Conservation (phyloP, 2,329 filamentous ascomycete species). For the Diaporthe aspalathi region DNA sequence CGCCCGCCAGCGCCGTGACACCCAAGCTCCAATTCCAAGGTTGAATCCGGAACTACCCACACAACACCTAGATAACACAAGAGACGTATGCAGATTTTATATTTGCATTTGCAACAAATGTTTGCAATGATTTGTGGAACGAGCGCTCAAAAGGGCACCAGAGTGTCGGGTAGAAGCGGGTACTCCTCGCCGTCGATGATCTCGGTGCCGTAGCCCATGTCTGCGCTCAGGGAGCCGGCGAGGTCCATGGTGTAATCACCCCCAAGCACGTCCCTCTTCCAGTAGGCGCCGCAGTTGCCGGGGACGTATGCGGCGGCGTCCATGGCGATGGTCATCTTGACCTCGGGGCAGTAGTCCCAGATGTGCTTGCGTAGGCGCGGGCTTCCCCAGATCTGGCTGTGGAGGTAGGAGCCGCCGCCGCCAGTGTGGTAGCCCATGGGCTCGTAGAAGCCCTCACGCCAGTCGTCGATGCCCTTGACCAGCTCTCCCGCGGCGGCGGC, state of each 20-base stretch:
- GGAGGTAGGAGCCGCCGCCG: constrained; percentile 55
- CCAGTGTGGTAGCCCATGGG: constrained; percentile 67
- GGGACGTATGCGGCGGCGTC: constrained; percentile 63
- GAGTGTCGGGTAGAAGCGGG: constrained; percentile 51
- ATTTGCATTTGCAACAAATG: background rate
- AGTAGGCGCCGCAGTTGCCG: constrained; percentile 57
- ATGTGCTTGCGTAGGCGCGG: constrained; percentile 57
- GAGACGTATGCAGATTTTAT: background rate
- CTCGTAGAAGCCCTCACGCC: constrained; percentile 52
- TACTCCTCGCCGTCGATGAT: constrained; percentile 55
- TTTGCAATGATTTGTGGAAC: no score
- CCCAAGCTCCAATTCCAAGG: background rate
- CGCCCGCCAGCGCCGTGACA: constrained; percentile 24
- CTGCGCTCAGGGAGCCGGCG: constrained; percentile 41
- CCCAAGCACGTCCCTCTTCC: constrained; percentile 54
- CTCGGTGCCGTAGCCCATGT: constrained; percentile 53
- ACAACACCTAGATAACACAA: background rate
- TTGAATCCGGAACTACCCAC: no score
- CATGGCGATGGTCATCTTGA: constrained; percentile 56
- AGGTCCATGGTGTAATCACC: constrained; percentile 39
- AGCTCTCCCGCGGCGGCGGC: constrained; percentile 48
- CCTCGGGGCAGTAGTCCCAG: constrained; percentile 67
- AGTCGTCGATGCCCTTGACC: constrained; percentile 61
- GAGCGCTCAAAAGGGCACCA: constrained; percentile 49
- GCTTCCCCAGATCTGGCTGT: constrained; percentile 60